Evolutionary conservation across 164 flowering plant genomes (phyloP).

Genomic region (Vitis rupestris): DNA sequence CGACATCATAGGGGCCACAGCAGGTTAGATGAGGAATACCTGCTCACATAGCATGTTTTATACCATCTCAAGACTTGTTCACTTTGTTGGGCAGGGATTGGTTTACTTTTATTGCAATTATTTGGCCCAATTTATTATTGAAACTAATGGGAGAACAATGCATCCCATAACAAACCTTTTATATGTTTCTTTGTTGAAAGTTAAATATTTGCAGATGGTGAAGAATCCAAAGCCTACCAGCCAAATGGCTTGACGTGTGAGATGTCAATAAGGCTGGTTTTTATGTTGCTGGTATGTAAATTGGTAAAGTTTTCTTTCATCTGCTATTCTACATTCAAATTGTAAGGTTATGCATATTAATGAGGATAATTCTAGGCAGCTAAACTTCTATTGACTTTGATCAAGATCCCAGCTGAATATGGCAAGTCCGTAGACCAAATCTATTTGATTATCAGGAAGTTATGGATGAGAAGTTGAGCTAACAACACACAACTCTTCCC

Average conservation of each 20-base stretch:
- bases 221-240: slow-evolving; percentile 70
- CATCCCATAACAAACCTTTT: background rate
- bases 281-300: slow-evolving; percentile 80
- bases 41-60: too few relatives aligned
- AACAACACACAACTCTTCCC: background rate
- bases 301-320: background rate
- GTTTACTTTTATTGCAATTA: background rate
- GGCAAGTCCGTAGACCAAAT: background rate
- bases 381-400: background rate
- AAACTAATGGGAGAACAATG: background rate
- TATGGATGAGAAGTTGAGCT: slow-evolving; percentile 1
- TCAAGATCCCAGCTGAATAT: background rate
- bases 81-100: too few relatives aligned
- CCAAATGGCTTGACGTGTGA: slow-evolving; percentile 91
- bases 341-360: background rate
- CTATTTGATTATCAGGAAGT: background rate
- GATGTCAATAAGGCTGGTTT: slow-evolving; percentile 89
- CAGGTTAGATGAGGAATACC: too few relatives aligned
- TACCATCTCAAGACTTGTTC: too few relatives aligned
- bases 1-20: too few relatives aligned
- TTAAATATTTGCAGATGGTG: slow-evolving; percentile 86
- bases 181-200: slow-evolving; percentile 40
- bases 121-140: background rate
- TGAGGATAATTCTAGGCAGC: background rate
- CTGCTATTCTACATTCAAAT: background rate